phyloP scores from a whole-genome alignment of 1,284 basidiomycete species.

The Fomitopsis betulina region DNA sequence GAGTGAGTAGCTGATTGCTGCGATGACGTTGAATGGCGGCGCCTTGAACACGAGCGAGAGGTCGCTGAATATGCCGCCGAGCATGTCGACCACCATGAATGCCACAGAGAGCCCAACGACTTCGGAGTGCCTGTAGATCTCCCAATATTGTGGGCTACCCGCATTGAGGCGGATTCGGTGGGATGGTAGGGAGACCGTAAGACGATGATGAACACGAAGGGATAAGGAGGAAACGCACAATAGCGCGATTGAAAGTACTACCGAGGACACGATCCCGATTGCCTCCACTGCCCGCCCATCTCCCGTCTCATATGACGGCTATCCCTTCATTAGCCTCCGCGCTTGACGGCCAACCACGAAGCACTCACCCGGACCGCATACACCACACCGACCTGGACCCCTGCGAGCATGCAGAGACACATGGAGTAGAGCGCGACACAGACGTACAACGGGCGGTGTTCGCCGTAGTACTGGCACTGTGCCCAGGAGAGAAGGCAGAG shows the following conservation, averaged over 20 bases:
- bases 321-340: background rate
- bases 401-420: constrained; percentile 43
- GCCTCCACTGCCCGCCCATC: constrained; percentile 45
- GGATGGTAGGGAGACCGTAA: no score
- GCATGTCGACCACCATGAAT: constrained; percentile 70
- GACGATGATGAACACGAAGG: background rate
- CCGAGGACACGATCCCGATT: constrained; percentile 63
- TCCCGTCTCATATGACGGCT: constrained; percentile 42
- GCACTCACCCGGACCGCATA: constrained; percentile 47
- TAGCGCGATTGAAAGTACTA: constrained; percentile 58
- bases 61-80: constrained; percentile 70
- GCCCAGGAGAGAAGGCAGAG: constrained; percentile 63
- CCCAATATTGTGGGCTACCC: constrained; percentile 51
- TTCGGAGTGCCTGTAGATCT: constrained; percentile 67
- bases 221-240: constrained; percentile 34
- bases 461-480: constrained; percentile 64
- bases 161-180: background rate
- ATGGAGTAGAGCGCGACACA: constrained; percentile 30
- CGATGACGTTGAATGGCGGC: constrained; percentile 59
- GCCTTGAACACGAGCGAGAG: constrained; percentile 68
- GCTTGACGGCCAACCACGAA: constrained; percentile 2
- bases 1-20: constrained; percentile 55
- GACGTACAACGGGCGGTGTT: constrained; percentile 29
- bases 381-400: constrained; percentile 57
- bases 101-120: constrained; percentile 70